These are phyloP conservation scores for Fusarium temperatum DNA, from an alignment of 2,329 filamentous ascomycete species.

Conservation along the genomic window DNA sequence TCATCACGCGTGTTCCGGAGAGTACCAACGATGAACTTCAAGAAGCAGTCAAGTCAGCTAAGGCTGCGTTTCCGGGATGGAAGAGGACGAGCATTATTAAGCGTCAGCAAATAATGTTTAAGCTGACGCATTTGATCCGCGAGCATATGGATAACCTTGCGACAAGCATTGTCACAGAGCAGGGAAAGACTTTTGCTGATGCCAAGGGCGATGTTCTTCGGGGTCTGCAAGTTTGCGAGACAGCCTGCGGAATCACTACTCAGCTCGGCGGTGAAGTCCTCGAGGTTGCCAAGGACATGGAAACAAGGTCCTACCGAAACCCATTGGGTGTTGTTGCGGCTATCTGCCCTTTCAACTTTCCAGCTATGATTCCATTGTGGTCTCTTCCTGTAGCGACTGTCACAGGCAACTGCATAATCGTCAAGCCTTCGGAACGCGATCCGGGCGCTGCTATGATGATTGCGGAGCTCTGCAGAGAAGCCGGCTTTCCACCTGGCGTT, in stretches of 20 bases:
- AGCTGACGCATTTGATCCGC: slow-evolving; percentile 75
- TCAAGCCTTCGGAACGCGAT: slow-evolving; percentile 84
- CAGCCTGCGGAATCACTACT: slow-evolving; percentile 76
- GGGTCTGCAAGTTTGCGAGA: slow-evolving; percentile 80
- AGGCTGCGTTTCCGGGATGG: slow-evolving; percentile 76
- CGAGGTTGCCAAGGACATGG: slow-evolving; percentile 85
- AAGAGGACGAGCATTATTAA: slow-evolving; percentile 70
- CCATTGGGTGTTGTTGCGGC: slow-evolving; percentile 79
- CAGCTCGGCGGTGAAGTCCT: slow-evolving; percentile 79
- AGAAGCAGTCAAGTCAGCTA: slow-evolving; percentile 73
- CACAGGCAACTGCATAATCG: slow-evolving; percentile 79
- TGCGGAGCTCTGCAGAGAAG: slow-evolving; percentile 76
- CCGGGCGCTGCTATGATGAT: slow-evolving; percentile 83
- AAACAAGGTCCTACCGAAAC: slow-evolving; percentile 79
- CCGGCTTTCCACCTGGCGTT: slow-evolving; percentile 79
- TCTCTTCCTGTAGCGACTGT: slow-evolving; percentile 81
- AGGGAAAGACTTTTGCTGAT: slow-evolving; percentile 82
- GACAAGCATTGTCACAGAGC: slow-evolving; percentile 79
- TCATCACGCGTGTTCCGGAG: slow-evolving; percentile 80
- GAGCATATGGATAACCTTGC: slow-evolving; percentile 81
- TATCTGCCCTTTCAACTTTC: slow-evolving; percentile 85
- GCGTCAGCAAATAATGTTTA: slow-evolving; percentile 81
- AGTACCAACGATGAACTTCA: slow-evolving; percentile 75
- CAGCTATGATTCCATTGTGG: slow-evolving; percentile 87
- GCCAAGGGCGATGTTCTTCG: slow-evolving; percentile 78